Base-by-base conservation (phyloP, 306 rosid species). In the Castanea mollissima region DNA sequence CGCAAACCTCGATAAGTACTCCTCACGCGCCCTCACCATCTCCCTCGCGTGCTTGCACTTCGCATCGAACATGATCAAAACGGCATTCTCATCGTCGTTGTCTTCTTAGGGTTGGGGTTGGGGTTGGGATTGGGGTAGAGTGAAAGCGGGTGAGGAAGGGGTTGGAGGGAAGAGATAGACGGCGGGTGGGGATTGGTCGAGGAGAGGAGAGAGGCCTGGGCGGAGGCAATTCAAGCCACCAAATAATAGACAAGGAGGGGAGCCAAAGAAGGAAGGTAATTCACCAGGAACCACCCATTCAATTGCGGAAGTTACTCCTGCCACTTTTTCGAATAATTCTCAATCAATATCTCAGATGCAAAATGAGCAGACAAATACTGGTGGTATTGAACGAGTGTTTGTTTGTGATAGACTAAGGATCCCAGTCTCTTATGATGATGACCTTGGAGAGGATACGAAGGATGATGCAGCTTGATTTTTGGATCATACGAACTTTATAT, bases 391-490 rank as follows among this genome's bases (percentile, higher is more conserved):
- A 68, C 85, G 80, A 2, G 34, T 63, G 9, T 77, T 91, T 70
- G 84, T 92, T 57, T 89, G 69, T 85, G 94, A 92, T 19, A 90
- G 97, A 76, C 77, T 94, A 79, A 88, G 98, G 87, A 38, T 80
- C 44, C 97, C 94, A 23, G 91, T 94, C 73, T 89, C 96, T 14
- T 92, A 94, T 76, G 98, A 89, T 55, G 97, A 94, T 74, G 91
- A 84, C 31, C 84, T 94, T 20, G 86, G 83, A 69, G 85, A 75
- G 70, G 83, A 12, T 55, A 71, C 70, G 19, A 78, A 73, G 62
- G 81, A 79, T 65, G 83, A 75, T 81, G 80, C 86, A 69, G 60
- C 71, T 71, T 84, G 74, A 83, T 51, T 72, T 31, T 76, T 62
- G 76, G 73, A 74, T 62, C 67, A 57, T 51, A 41, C 21, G 29